Conservation (phyloP, 768 basidiomycete species). For the Stropharia rugosoannulata region DNA sequence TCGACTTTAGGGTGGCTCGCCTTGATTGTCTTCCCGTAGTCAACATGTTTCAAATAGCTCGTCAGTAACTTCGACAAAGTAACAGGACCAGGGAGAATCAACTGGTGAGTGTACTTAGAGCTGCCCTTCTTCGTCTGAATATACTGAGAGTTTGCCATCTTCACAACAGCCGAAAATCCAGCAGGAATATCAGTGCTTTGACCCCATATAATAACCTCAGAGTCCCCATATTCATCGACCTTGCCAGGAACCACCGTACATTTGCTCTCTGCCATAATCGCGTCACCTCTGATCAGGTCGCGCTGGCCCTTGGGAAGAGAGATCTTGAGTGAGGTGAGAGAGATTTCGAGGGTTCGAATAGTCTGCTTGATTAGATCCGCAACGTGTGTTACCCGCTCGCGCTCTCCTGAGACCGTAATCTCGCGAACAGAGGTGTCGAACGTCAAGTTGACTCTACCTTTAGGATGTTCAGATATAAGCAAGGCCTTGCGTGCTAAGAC, state of each 20-base stretch:
- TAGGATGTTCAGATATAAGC: slow-evolving; percentile 65
- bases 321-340: slow-evolving; percentile 67
- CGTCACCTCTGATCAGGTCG: slow-evolving; percentile 84
- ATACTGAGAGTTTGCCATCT: slow-evolving; percentile 88
- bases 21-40: slow-evolving; percentile 66
- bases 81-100: slow-evolving; percentile 74
- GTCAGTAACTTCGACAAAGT: slow-evolving; percentile 70
- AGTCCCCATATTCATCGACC: slow-evolving; percentile 71
- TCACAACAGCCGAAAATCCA: slow-evolving; percentile 74
- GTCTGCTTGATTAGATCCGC: slow-evolving; percentile 70
- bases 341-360: slow-evolving; percentile 53
- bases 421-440: slow-evolving; percentile 59
- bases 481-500: slow-evolving; percentile 59
- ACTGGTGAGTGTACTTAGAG: slow-evolving; percentile 46
- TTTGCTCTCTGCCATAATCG: slow-evolving; percentile 74
- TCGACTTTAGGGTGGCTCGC: slow-evolving; percentile 63
- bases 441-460: slow-evolving; percentile 50
- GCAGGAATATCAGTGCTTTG: slow-evolving; percentile 60
- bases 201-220: slow-evolving; percentile 83
- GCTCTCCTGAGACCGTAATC: slow-evolving; percentile 82
- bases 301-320: slow-evolving; percentile 92
- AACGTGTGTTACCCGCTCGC: slow-evolving; percentile 76
- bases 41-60: slow-evolving; percentile 70
- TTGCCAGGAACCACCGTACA: slow-evolving; percentile 80
- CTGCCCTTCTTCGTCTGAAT: slow-evolving; percentile 28